Base-by-base conservation (phyloP, 495 filamentous ascomycete species). In the Penicillium waksmanii region DNA sequence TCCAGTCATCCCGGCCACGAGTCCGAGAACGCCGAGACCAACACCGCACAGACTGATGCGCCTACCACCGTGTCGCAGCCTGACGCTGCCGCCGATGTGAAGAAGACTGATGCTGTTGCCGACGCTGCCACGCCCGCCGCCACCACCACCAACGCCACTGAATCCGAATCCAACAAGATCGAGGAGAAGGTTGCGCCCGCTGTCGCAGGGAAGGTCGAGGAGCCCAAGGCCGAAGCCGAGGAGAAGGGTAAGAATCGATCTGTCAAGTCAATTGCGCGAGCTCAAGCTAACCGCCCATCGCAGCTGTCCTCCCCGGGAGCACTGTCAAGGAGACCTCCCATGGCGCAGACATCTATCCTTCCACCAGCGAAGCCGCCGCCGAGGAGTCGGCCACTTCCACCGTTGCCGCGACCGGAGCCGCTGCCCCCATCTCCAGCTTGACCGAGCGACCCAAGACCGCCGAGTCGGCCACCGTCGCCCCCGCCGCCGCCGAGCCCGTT, bases 1-100 rank as follows among this genome's bases (percentile, higher is more conserved):
- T 54, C 9, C 53, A 46, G 55, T 80, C 73, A 68, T 21, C 71
- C 78, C 46, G 68, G 67, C 18, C 58, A 76, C 8, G 62, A 77
- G 43, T 69, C 72, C 51, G 80, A 83, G 21, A 68, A 73, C 33
- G 51, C 58, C 27, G 64, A 71, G 47, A 64, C 68, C 21, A 35
- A 19, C 46, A 48, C 46, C 43, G 43, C 52, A 36, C 27, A 54
- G 51, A 60, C 42, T 1, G 51, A 49, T 31, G 27, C 27, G 40
- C 21, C 53, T 17, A 11, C 42, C n/a, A n/a, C 42, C 42, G 42
- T 1, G 42, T 18, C 42, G 42, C n/a, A 44, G 42, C 9, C 35
- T 15, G 48, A 31, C 19, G 46, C 51, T 18, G 31, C 46, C n/a
- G 35, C 35, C 11, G 35, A 44, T 35, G 56, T 56, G 31, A 35